Base-by-base conservation (phyloP, 2,329 filamentous ascomycete species). In the Alternaria consortialis region DNA sequence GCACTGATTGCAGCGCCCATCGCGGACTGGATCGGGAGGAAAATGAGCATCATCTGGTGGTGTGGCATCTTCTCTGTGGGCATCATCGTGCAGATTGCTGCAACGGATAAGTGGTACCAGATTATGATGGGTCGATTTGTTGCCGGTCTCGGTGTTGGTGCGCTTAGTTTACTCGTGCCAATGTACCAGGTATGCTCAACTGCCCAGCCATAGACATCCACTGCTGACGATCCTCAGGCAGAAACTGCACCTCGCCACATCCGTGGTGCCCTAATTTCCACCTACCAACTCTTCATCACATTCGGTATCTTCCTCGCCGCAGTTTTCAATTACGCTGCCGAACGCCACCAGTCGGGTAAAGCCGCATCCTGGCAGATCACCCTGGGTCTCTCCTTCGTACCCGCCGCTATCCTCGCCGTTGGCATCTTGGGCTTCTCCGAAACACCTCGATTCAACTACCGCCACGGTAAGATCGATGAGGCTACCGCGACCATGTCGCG, bases 241-340 rank as follows among this genome's bases (percentile, higher is more conserved):
- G 89, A 91, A 76, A 87, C 84, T 56, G 85, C 85, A 8, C 89
- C 89, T 0, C 83, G 86, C 55, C 83, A 87, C 58, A 85, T 91
- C 58, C 86, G 89, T 66, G 87, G 87, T 66, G 81, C 87, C 6
- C 81, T 90, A 42, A 84, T 91, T 48, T 68, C 85, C 1, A 85
- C 83, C 25, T 91, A 90, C 74, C 89, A 91, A 80, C 83, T 91
- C 4, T 86, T 90, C 74, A 88, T 91, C 70, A 91, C 88, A 0
- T 80, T 90, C 36, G 89, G 89, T 58, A 90, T 91, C 73, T 88
- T 80, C 60, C 72, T 82, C 27, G 81, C 79, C 2, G 76, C 77
- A 36, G 73, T 79, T 58, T 80, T 83, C 75, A 88, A 90, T 74
- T 90, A 80, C 70, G 87, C 87, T 9, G 90, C 88, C 20, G 80